These are phyloP conservation scores for Arthrobotrys musiformis DNA, from an alignment of 2,329 filamentous ascomycete species.

Conservation along the genomic window DNA sequence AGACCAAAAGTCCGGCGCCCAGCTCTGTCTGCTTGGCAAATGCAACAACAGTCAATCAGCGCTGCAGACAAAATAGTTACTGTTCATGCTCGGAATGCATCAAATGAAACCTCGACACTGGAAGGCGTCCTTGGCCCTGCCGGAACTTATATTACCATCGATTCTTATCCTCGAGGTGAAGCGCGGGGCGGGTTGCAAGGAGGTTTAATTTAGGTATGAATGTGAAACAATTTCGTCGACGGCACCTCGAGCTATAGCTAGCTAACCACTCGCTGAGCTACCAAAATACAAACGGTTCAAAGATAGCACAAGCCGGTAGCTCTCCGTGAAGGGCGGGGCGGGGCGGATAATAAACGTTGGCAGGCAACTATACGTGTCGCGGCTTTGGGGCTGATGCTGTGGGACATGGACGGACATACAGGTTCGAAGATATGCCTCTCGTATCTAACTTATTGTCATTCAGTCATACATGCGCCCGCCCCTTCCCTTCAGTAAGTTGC, in stretches of 20 bases:
- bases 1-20: conserved; percentile 1
- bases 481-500: not conserved
- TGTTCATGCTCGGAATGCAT: not conserved
- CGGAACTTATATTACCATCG: not conserved
- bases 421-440: not conserved
- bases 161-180: not conserved
- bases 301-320: not conserved
- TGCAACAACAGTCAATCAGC: not conserved
- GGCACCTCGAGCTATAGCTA: not conserved
- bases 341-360: not conserved
- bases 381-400: not conserved
- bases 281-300: not conserved
- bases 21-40: conserved; percentile 23
- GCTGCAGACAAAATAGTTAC: too few relatives aligned
- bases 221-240: not conserved
- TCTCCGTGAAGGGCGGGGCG: not conserved
- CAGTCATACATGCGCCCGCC: too few relatives aligned
- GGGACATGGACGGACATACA: too few relatives aligned
- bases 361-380: not conserved
- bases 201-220: not conserved
- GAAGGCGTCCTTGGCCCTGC: not conserved
- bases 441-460: not conserved
- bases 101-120: conserved; percentile 3
- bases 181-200: not conserved
- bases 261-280: not conserved